These are phyloP conservation scores for Penicillium robsamsonii DNA, from an alignment of 495 filamentous ascomycete species.

Conservation along the genomic window DNA sequence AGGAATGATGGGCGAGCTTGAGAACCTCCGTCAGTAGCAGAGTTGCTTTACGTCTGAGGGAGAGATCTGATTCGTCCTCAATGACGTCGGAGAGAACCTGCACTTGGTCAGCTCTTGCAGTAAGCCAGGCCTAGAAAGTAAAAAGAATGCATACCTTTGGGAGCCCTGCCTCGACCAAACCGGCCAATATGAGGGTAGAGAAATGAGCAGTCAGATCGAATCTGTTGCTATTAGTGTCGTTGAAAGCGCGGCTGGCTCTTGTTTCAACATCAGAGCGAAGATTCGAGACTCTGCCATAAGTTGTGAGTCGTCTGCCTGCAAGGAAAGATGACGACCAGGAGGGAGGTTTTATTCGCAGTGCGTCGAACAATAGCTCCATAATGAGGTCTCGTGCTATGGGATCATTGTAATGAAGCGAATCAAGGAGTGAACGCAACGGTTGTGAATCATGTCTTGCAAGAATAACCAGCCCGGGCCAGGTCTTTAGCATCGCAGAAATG, in stretches of 20 bases:
- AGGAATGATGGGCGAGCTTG: constrained; percentile 78
- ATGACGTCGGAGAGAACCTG: constrained; percentile 62
- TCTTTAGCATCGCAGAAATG: constrained; percentile 81
- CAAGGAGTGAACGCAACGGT: constrained; percentile 76
- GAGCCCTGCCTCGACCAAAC: constrained; percentile 80
- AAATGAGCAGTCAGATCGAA: constrained; percentile 91
- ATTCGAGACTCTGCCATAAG: constrained; percentile 88
- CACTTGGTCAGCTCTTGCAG: constrained; percentile 17
- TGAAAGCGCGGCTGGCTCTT: constrained; percentile 35
- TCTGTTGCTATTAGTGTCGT: constrained; percentile 64
- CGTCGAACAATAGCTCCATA: constrained; percentile 84
- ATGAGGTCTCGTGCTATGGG: constrained; percentile 64
- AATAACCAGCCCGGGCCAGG: constrained; percentile 86
- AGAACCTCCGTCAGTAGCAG: constrained; percentile 86
- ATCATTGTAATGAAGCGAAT: constrained; percentile 71
- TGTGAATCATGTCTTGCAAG: constrained; percentile 82
- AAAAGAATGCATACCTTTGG: constrained; percentile 54
- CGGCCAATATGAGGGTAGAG: constrained; percentile 81
- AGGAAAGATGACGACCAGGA: constrained; percentile 96
- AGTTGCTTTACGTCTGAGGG: constrained; percentile 82
- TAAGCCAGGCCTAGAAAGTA: neutral
- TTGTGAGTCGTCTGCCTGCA: constrained; percentile 87
- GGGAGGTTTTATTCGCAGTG: constrained; percentile 89
- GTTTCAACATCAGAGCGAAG: constrained; percentile 64
- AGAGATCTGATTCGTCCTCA: constrained; percentile 69